These are phyloP conservation scores for Barnettozyma pratensis DNA, from an alignment of 805 yeast species.

Conservation along the genomic window DNA sequence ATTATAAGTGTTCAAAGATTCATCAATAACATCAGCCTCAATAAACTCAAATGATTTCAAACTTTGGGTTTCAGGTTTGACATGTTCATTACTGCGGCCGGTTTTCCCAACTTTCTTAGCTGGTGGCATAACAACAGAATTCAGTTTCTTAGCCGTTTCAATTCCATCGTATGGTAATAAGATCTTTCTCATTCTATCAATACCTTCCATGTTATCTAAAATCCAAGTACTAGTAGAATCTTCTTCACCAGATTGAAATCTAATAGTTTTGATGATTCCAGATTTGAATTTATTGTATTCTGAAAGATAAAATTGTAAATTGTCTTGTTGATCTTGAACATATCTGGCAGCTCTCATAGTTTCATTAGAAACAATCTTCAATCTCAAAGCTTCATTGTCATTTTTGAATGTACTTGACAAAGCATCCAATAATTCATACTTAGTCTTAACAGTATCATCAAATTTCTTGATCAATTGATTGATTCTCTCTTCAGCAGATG, in stretches of 20 bases:
- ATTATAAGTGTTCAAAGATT: slow-evolving; percentile 34
- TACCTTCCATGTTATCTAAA: slow-evolving; percentile 66
- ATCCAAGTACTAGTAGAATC: slow-evolving; percentile 32
- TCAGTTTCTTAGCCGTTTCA: slow-evolving; percentile 38
- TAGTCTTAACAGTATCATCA: slow-evolving; percentile 18
- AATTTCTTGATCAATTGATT: slow-evolving; percentile 10
- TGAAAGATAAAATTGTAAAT: slow-evolving; percentile 41
- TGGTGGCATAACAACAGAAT: slow-evolving; percentile 37
- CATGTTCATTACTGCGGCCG: slow-evolving; percentile 6
- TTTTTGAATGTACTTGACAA: slow-evolving; percentile 11
- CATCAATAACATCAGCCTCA: slow-evolving; percentile 34
- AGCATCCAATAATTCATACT: slow-evolving; percentile 22
- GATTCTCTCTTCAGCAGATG: slow-evolving; percentile 13
- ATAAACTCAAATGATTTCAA: slow-evolving; percentile 39
- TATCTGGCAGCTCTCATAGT: slow-evolving; percentile 45
- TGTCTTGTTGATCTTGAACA: slow-evolving; percentile 63
- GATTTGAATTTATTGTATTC: slow-evolving; percentile 43
- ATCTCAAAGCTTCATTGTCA: slow-evolving; percentile 17
- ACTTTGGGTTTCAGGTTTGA: slow-evolving; percentile 21
- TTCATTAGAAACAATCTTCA: slow-evolving; percentile 34
- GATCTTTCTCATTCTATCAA: slow-evolving; percentile 60
- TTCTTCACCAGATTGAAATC: slow-evolving; percentile 17
- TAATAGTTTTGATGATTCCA: slow-evolving; percentile 34
- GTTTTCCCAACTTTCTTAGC: slow-evolving; percentile 16
- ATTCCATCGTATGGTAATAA: slow-evolving; percentile 49